Evolutionary conservation across 2,329 filamentous ascomycete genomes (phyloP).

Genomic region (Penicillium sp.): DNA sequence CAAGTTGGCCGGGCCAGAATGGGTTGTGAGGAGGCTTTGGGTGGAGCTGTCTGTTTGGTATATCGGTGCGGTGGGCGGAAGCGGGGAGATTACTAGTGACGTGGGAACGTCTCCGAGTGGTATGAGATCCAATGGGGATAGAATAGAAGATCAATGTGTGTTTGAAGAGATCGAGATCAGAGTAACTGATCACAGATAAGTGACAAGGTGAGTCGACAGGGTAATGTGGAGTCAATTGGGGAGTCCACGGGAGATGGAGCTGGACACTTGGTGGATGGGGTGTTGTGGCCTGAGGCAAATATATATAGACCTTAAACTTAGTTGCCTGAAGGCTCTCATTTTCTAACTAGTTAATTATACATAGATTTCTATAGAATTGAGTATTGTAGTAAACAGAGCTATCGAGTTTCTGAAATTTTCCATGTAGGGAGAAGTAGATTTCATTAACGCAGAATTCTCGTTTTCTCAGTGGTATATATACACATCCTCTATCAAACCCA

Average conservation of each 20-base stretch:
- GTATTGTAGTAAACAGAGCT: neutral
- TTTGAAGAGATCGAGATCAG: neutral
- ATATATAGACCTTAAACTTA: neutral
- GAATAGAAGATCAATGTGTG: neutral
- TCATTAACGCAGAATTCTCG: neutral
- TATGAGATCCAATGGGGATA: neutral
- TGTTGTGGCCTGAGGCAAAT: slow-evolving; percentile 4
- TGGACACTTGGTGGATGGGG: slow-evolving; percentile 1
- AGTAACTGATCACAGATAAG: slow-evolving; percentile 24
- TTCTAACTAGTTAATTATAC: no score
- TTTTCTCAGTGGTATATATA: neutral
- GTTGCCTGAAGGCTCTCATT: neutral
- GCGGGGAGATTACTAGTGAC: slow-evolving; percentile 16
- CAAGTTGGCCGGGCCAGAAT: neutral
- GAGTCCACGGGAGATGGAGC: slow-evolving; percentile 1
- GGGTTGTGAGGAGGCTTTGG: neutral
- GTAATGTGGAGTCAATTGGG: slow-evolving; percentile 4
- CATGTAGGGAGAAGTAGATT: neutral
- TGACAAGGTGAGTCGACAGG: neutral
- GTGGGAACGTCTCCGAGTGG: neutral
- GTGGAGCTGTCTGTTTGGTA: slow-evolving; percentile 5
- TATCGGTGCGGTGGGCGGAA: slow-evolving; percentile 15
- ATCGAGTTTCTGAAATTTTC: neutral
- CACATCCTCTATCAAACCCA: neutral
- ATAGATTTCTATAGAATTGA: neutral